Evolutionary conservation across 2,329 filamentous ascomycete genomes (phyloP), one percentile per base, ranked within the genome.

Genomic region (Drechslera avenae): DNA sequence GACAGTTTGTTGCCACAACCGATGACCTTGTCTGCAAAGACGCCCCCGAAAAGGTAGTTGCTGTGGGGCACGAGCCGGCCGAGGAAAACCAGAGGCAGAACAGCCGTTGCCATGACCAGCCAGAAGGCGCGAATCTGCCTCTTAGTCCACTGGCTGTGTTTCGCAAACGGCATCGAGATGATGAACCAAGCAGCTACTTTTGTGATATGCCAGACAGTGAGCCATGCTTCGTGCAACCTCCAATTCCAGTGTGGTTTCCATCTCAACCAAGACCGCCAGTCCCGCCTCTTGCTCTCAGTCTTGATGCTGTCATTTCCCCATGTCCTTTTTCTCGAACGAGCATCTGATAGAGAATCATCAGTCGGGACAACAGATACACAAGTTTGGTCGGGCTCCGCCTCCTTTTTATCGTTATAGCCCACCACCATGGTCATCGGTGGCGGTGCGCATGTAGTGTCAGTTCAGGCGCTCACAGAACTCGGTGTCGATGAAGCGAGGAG

Each of bases 11-110:
- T 32, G 5, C 56, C 58, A 21, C 62, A 63, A 9, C 40, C 16
- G 28, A 63, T n/a, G 13, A 47, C 39, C 14, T 63, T 64, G 2
- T 54, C 45, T 3, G 41, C 28, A 18, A 63, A 64, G 6, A 63
- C 41, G n/a, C 2, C 21, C n/a, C 30, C 51, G 46, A 28, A 56
- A 54, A 6, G 53, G 39, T 17, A 9, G 9, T n/a, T 16, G 5
- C 5, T 19, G 3, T 23, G 16, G 6, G 51, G 50, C 12, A 58
- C 60, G 13, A 42, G 39, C 19, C 45, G 19, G 9, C 56, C 58
- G 1, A 63, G 39, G 7, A 53, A 12, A 9, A 39, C 21, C 39
- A 64, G 14, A 9, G 62, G 62, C 8, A 43, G 7, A 2, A 61
- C 31, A 9, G 41, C 54, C n/a, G 44, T 52, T 3, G 17, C 2